Conservation (phyloP, 2,329 filamentous ascomycete species). For the Pseudogymnoascus sp. region DNA sequence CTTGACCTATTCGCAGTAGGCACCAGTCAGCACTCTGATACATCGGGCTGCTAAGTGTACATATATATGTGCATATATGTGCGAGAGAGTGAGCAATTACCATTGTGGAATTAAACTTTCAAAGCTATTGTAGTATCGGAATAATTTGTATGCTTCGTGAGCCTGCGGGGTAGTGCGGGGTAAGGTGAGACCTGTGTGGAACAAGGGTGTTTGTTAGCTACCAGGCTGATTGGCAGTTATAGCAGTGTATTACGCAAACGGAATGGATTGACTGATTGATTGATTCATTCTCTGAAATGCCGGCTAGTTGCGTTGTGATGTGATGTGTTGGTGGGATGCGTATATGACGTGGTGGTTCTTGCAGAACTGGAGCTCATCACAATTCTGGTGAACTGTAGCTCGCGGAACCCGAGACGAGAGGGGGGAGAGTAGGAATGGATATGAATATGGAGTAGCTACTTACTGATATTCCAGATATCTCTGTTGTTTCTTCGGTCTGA, state of each 20-base stretch:
- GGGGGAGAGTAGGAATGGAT: neutral
- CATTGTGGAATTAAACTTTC: conserved; percentile 4
- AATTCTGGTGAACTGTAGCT: neutral
- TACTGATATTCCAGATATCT: neutral
- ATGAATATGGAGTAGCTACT: neutral
- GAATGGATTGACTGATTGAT: neutral
- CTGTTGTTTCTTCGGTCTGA: neutral
- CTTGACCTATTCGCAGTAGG: conserved; percentile 64
- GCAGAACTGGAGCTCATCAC: neutral
- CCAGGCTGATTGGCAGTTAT: neutral
- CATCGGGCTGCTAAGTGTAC: neutral
- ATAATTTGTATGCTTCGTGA: neutral
- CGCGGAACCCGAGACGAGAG: neutral
- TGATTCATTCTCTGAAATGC: neutral
- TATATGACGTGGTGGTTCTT: conserved; percentile 5
- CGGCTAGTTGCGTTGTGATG: neutral
- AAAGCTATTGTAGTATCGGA: neutral
- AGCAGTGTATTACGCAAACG: neutral
- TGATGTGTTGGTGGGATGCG: neutral
- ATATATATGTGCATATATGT: neutral
- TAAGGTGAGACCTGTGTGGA: conserved; percentile 5
- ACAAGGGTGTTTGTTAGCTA: conserved; percentile 9
- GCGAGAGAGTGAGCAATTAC: neutral
- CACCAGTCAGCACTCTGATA: conserved; percentile 30
- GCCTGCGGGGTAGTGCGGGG: neutral